These are phyloP conservation scores for Thymus mandschuricus DNA, from an alignment of 257 asterid genomes.

Conservation along the genomic window DNA sequence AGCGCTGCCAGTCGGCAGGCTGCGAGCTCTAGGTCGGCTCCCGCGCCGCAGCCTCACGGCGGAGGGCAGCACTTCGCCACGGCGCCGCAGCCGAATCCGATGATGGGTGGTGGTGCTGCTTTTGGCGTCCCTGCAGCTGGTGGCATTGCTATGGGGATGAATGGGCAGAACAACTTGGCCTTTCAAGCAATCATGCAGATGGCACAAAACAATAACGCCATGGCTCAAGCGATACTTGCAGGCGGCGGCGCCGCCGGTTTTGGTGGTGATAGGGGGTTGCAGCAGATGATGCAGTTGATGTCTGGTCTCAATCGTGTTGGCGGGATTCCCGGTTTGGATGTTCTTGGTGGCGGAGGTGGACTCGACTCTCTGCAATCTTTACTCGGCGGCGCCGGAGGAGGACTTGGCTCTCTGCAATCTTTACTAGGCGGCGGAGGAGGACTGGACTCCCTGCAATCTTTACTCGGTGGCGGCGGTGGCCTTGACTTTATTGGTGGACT, in stretches of 20 bases:
- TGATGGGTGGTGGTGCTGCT: slow-evolving; percentile 9
- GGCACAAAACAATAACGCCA: slow-evolving; percentile 30
- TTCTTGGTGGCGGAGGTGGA: slow-evolving; percentile 39
- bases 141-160: neutral
- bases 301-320: slow-evolving; percentile 26
- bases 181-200: slow-evolving; percentile 32
- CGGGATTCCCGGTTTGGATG: slow-evolving; percentile 19
- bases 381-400: slow-evolving; percentile 36
- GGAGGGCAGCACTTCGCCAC: neutral
- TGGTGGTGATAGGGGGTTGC: slow-evolving; percentile 28
- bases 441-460: slow-evolving; percentile 39
- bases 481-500: slow-evolving; percentile 48
- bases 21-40: slow-evolving; percentile 26
- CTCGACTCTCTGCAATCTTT: slow-evolving; percentile 19
- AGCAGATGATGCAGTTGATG: slow-evolving; percentile 26
- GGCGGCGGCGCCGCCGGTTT: slow-evolving; percentile 28
- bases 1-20: neutral
- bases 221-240: slow-evolving; percentile 34
- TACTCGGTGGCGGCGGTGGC: slow-evolving; percentile 42
- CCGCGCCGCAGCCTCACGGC: slow-evolving; percentile 29
- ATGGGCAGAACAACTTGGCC: slow-evolving; percentile 20
- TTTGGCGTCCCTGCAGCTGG: slow-evolving; percentile 33
- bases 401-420: slow-evolving; percentile 39
- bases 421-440: slow-evolving; percentile 42
- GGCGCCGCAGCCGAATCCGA: neutral